Conservation (phyloP, 805 yeast genomes). For the Kuraishia molischiana region DNA sequence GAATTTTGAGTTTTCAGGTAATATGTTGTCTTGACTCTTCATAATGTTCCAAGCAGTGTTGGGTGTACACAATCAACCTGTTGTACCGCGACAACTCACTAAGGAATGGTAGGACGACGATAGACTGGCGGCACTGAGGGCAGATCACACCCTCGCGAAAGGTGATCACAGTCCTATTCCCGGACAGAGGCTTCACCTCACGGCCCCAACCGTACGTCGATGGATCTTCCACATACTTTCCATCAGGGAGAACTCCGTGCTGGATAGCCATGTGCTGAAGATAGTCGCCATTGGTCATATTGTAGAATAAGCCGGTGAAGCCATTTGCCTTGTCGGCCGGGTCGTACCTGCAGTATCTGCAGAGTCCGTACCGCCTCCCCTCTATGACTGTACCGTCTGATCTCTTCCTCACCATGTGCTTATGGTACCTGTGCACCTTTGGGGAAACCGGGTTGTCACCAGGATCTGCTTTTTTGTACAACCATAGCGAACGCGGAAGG, state of each 20-base stretch:
- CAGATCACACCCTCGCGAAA: constrained; percentile 16
- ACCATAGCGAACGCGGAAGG: no score
- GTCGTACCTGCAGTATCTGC: constrained; percentile 17
- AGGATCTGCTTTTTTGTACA: no score
- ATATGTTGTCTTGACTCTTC: no score
- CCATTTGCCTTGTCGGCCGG: constrained; percentile 9
- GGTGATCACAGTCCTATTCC: constrained; percentile 6
- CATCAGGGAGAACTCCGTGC: constrained; percentile 22
- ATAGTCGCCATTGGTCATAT: constrained; percentile 19
- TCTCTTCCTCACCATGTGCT: no score
- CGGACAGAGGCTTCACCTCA: constrained; percentile 3
- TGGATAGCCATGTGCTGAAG: constrained; percentile 21
- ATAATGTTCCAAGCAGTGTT: constrained; percentile 18
- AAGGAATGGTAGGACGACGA: no score
- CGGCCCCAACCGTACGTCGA: constrained; percentile 12
- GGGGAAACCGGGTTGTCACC: no score
- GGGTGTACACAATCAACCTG: constrained; percentile 15
- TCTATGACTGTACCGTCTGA: not conserved
- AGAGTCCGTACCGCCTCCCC: constrained; percentile 9
- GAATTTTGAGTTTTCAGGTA: not conserved
- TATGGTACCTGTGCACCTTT: no score
- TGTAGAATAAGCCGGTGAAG: constrained; percentile 12
- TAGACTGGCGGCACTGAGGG: no score
- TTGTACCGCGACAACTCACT: no score
- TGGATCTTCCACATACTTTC: constrained; percentile 16